Evolutionary conservation across 2,329 filamentous ascomycete species (phyloP), one percentile per base, ranked within the genome.

Genomic region (Cyphellophora attinorum): DNA sequence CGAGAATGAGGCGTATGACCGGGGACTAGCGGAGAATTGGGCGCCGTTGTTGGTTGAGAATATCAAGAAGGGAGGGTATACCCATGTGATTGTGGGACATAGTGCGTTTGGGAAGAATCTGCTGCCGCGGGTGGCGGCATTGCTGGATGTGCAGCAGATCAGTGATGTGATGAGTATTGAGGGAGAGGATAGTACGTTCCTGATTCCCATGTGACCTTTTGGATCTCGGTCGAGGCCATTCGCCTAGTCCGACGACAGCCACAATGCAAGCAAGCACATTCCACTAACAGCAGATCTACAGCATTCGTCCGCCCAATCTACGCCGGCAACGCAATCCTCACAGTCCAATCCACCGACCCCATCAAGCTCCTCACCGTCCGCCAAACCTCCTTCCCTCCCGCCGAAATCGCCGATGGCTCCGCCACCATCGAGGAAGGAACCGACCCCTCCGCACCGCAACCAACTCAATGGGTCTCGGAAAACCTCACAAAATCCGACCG

Each of bases 51-150:
- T 98, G 27, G 82, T 86, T 33, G 89, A 96, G 60, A 98, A 96
- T 61, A 89, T 96, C 62, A 93, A 93, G 67, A 91, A 91, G 58
- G 88, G 85, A 41, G 84, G 80, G 40, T 96, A 86, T 60, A 93
- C 88, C 41, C 91, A 98, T 56, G 74, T 98, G 45, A 72, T 98
- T 51, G 83, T 81, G 25, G 81, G 83, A 36, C 86, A 96, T 66
- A 91, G 88, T 15, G 86, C 91, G 1, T 98, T 98, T 62, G 91
- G 91, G 53, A 98, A 98, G 75, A 93, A 81, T 60, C 61, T 98
- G 29, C 70, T 98, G 62, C 91, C 91, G 25, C 79, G 35, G 43
- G 83, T 95, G 11, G 85, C 91, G 13, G 91, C 91, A 13, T 67
- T 98, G 37, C 71, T 98, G 39, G 91, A 98, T 58, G 77, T 81